Base-by-base conservation (phyloP, 257 asterid genomes). In the Solanum chmielewskii region DNA sequence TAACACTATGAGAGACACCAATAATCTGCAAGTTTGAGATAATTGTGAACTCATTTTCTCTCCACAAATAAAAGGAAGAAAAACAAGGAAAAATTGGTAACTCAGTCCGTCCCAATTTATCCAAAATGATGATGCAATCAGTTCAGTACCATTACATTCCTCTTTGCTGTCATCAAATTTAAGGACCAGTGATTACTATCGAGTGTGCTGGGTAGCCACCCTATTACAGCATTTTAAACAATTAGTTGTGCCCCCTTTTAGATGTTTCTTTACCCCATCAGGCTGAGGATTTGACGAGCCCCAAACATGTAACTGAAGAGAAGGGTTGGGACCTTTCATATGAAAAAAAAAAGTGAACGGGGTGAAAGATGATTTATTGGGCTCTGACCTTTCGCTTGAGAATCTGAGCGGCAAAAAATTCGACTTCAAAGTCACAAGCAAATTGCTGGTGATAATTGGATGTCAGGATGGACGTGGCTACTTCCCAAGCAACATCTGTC, bases 371-470 rank as follows among this genome's bases (percentile, higher is more conserved):
- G 20, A 73, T 73, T n/a, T 73, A 71, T 71, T 71, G 47, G 25
- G 52, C 21, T 76, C 60, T 64, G 25, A 94, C 99, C 99, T 96
- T 96, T 39, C 96, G 94, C 91, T 94, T 96, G 90, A 96, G 97
- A 94, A 94, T 94, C 93, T 96, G 98, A 15, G 98, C 98, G 25
- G 98, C 97, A 91, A 96, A 96, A 80, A 96, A 96, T 89, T 94
- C 93, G 90, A 94, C 91, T 89, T 96, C 98, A 86, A 89, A 92
- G 70, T 90, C 92, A 52, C 94, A 78, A 68, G 83, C 86, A 88
- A 92, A 89, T 6, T 86, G 93, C 29, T 89, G 93, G 47, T 81
- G 93, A 45, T 87, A 90, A 85, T 89, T 89, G 89, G 96, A 92
- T 84, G 96, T 90, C 92, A 96, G 99, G 89, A 96, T 91, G 86